Base-by-base conservation (phyloP, 768 basidiomycete species). In the Mycena kentingensis region DNA sequence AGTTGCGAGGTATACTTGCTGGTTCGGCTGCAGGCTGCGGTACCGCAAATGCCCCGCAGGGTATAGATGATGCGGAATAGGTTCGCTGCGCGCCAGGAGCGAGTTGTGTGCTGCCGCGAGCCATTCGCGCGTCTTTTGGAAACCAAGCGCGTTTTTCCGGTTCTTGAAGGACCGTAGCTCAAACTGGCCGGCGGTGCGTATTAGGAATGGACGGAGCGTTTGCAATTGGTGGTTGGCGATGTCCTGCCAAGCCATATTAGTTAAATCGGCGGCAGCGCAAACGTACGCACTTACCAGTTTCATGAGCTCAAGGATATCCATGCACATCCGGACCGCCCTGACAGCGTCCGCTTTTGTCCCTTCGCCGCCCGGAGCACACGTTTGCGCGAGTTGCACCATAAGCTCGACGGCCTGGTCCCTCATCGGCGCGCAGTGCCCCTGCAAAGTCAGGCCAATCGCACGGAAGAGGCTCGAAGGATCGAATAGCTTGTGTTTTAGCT, bases 171-270 rank as follows among this genome's bases (percentile, higher is more conserved):
- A 83, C 64, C 83, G 81, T 57, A 87, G 77, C 67, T 96, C 93
- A 63, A 89, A 90, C 34, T 84, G 82, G 19, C 86, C 83, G 1
- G 93, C 85, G 32, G 85, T 84, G 53, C 85, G 82, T 61, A 90
- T 79, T 51, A 97, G 81, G 73, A 87, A 92, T n/a, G 93, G 91
- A 44, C 93, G 86, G n/a, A 95, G 78, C 27, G 90, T 87, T 65
- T 93, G 88, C 27, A 97, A 81, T 71, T 96, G 94, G 71, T 96
- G 94, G 67, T 97, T 97, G 24, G 94, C 94, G 56, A 97, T 94
- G 68, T 97, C 94, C 93, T 96, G 63, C 35, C 64, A 24, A 25
- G 55, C 56, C 57, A 43, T 49, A 57, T 45, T 19, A 55, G 57
- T 34, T 55, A 46, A 41, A 60, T 55, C 11, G 58, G 51, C 43